Percentiles rank a stretch among this genome's conserved stretches.
Evolutionary conservation across 306 rosid species (phyloP).

Genomic region (Canavalia gladiata): DNA sequence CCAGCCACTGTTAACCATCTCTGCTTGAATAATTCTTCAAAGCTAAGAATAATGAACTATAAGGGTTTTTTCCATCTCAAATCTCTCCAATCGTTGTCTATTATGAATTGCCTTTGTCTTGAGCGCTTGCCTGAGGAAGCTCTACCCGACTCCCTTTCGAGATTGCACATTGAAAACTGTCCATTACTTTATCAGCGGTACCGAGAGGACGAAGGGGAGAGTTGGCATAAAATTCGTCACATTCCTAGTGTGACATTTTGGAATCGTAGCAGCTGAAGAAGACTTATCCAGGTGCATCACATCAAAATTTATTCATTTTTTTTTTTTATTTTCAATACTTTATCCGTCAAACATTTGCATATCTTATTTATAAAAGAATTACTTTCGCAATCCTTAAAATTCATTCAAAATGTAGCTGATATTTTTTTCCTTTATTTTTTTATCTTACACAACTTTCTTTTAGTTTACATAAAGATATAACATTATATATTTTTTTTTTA

Average conservation of each 20-base stretch:
- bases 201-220: neutral
- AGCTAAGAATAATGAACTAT: slow-evolving; percentile 30
- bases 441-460: too few relatives aligned
- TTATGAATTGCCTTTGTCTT: neutral
- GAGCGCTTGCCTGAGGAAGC: slow-evolving; percentile 28
- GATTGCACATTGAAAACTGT: accelerated
- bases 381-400: too few relatives aligned
- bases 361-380: too few relatives aligned
- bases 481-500: too few relatives aligned
- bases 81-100: neutral
- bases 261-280: neutral
- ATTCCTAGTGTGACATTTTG: neutral
- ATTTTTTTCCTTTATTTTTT: too few relatives aligned
- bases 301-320: too few relatives aligned
- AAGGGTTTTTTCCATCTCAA: slow-evolving; percentile 31
- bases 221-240: slow-evolving; percentile 33
- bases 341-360: too few relatives aligned
- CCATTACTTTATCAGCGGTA: neutral
- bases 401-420: too few relatives aligned
- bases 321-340: too few relatives aligned
- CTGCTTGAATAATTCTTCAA: accelerated
- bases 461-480: too few relatives aligned
- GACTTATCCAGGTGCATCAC: too few relatives aligned
- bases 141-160: neutral
- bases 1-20: neutral